Evolutionary conservation across 257 asterid species (phyloP).

Genomic region (Solanum corneliomulleri): DNA sequence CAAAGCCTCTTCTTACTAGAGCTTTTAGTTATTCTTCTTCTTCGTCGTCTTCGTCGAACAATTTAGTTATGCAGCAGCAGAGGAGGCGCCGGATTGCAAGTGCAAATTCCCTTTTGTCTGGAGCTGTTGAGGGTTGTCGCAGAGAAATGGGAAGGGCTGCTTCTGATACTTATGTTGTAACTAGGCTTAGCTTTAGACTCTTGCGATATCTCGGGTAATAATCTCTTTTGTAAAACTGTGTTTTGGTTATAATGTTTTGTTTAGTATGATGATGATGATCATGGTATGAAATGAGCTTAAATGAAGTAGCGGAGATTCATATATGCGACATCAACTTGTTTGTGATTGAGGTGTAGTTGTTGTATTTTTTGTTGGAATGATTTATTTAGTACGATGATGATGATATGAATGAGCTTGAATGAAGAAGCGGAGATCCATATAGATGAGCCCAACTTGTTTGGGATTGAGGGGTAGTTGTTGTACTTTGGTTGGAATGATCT

Average conservation of each 20-base stretch:
- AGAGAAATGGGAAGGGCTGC: constrained; percentile 41
- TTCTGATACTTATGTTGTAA: constrained; percentile 42
- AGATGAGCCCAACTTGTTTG: neutral
- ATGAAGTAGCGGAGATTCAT: neutral
- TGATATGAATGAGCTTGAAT: neutral
- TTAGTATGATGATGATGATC: neutral
- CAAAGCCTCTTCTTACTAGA: constrained; percentile 51
- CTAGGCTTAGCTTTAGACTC: constrained; percentile 47
- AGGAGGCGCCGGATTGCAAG: constrained; percentile 60
- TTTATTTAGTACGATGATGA: neutral
- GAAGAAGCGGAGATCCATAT: neutral
- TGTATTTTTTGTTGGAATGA: neutral
- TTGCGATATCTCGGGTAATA: constrained; percentile 69
- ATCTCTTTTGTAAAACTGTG: neutral
- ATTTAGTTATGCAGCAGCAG: constrained; percentile 24
- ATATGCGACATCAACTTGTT: neutral
- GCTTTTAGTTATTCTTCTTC: constrained; percentile 27
- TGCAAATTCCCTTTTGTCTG: constrained; percentile 31
- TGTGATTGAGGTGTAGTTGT: neutral
- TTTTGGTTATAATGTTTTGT: neutral
- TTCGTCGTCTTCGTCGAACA: neutral
- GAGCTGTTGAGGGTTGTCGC: constrained; percentile 9
- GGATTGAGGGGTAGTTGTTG: neutral
- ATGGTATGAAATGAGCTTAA: neutral
- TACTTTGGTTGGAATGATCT: neutral